Percentiles rank a stretch among this genome's conserved stretches.
These are phyloP conservation scores for Heliamphora pulchella DNA, from an alignment of 179 eudicot species.

Conservation along the genomic window DNA sequence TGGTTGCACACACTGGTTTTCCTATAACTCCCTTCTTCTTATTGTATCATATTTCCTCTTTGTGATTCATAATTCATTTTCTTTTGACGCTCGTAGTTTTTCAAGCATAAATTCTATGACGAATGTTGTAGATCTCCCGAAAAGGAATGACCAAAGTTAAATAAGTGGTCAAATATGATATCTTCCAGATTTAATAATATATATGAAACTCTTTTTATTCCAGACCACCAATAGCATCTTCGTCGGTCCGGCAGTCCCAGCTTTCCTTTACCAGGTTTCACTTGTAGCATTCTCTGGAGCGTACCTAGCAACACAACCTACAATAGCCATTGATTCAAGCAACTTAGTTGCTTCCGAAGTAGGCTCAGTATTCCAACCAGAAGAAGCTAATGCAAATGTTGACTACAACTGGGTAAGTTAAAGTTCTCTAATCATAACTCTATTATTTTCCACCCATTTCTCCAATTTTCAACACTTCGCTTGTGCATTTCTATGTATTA, in stretches of 20 bases:
- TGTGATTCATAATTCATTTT: slow-evolving; percentile 5
- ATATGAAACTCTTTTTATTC: too few species aligned
- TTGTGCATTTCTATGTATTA: too few species aligned
- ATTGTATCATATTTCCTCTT: neutral
- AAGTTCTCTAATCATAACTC: slow-evolving; percentile 17
- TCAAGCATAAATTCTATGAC: slow-evolving; percentile 63
- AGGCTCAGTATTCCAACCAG: slow-evolving; percentile 59
- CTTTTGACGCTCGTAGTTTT: slow-evolving; percentile 29
- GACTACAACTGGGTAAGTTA: slow-evolving; percentile 48
- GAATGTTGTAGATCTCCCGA: slow-evolving; percentile 57
- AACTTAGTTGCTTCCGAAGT: too few species aligned
- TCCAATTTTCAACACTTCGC: neutral
- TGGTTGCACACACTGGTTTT: neutral
- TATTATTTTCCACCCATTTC: neutral
- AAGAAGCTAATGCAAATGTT: slow-evolving; percentile 84
- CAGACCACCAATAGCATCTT: too few species aligned
- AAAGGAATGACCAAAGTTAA: neutral
- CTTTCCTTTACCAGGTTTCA: too few species aligned
- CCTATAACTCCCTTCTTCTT: neutral
- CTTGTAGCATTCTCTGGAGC: too few species aligned
- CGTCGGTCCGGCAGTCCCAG: slow-evolving; percentile 26
- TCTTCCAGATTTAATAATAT: too few species aligned
- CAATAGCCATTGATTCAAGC: too few species aligned
- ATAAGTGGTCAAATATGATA: too few species aligned
- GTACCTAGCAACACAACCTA: too few species aligned